phyloP scores from a whole-genome alignment of 352 stramenopile genomes.

The Aphanomyces euteiches region DNA sequence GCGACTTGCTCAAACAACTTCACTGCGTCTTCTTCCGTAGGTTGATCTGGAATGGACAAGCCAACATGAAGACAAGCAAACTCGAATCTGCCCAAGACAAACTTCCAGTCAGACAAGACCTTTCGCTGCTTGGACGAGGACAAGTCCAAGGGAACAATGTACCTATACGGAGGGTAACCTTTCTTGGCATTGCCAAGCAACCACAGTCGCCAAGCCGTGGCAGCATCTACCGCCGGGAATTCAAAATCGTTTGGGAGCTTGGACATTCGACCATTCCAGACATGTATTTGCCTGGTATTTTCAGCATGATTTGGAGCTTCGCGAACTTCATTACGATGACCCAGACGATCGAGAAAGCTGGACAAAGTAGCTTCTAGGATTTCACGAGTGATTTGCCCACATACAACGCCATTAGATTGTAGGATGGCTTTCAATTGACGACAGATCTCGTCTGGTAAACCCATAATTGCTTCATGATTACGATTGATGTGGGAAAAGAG shows the following conservation, averaged over 20 bases:
- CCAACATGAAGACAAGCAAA: too few relatives aligned
- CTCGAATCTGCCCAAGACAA: too few relatives aligned
- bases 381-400: neutral
- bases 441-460: neutral
- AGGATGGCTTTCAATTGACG: neutral
- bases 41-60: too few relatives aligned
- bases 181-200: neutral
- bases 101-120: too few relatives aligned
- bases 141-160: slow-evolving; percentile 3
- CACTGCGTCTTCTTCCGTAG: too few relatives aligned
- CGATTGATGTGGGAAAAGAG: neutral
- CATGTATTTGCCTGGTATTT: neutral
- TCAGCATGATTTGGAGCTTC: neutral
- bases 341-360: neutral
- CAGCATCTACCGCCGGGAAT: neutral
- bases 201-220: slow-evolving; percentile 5
- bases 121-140: too few relatives aligned
- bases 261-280: slow-evolving; percentile 6
- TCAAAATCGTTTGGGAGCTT: slow-evolving; percentile 7
- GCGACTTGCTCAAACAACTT: too few relatives aligned
- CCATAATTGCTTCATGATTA: too few relatives aligned
- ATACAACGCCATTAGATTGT: too few relatives aligned
- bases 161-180: neutral
- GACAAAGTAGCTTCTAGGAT: slow-evolving; percentile 1
- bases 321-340: neutral